Percentiles rank a stretch among this genome's conserved stretches.
Conservation (phyloP, 1,284 basidiomycete species). For the Cystobasidium sp. region DNA sequence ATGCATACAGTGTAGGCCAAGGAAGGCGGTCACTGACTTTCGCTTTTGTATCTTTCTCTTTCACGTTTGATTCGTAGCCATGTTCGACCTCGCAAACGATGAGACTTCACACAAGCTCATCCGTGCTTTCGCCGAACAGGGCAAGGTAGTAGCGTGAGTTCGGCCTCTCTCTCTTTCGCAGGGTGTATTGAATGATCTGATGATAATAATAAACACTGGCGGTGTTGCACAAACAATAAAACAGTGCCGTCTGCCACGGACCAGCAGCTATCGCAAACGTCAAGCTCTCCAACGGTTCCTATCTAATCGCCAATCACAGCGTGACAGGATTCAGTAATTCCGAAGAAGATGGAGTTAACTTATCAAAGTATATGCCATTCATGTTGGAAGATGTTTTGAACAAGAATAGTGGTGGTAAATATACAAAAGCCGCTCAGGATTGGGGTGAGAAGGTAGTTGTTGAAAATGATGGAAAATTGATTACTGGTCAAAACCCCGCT, state of each 20-base stretch:
- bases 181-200: background rate
- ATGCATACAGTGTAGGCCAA: background rate
- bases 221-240: background rate
- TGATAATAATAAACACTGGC: background rate
- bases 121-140: constrained; percentile 29
- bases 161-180: background rate
- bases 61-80: constrained; percentile 1
- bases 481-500: constrained; percentile 45
- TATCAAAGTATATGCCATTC: constrained; percentile 40
- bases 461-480: constrained; percentile 57
- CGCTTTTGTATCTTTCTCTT: background rate
- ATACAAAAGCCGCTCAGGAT: constrained; percentile 29
- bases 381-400: constrained; percentile 32
- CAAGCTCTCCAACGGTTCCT: constrained; percentile 32
- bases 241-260: constrained; percentile 40
- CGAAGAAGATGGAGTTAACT: constrained; percentile 26
- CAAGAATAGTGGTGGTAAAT: constrained; percentile 39
- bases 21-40: background rate
- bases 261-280: constrained; percentile 33
- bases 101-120: constrained; percentile 26
- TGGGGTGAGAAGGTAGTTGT: constrained; percentile 53
- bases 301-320: constrained; percentile 16
- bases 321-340: constrained; percentile 42
- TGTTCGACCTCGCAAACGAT: constrained; percentile 37
- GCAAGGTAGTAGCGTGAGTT: constrained; percentile 38